Evolutionary conservation across 768 basidiomycete species (phyloP).

Genomic region (Boletus reticuloceps): DNA sequence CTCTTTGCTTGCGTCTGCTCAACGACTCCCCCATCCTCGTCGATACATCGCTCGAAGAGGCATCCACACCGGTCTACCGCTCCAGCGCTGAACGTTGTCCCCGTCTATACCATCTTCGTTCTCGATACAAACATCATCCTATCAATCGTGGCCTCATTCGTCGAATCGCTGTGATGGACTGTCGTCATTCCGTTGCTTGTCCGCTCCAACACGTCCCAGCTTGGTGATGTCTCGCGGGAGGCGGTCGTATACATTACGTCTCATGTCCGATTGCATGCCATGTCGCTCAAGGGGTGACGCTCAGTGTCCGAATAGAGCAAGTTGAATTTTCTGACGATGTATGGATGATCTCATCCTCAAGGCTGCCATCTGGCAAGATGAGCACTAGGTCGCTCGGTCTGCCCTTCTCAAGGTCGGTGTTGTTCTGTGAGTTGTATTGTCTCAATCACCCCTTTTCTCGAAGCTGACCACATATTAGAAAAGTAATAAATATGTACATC

Average conservation of each 20-base stretch:
- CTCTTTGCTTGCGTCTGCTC: slow-evolving; percentile 54
- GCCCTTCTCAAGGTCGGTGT: slow-evolving; percentile 49
- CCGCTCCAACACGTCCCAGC: slow-evolving; percentile 59
- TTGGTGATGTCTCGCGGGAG: slow-evolving; percentile 70
- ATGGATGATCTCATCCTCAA: slow-evolving; percentile 97
- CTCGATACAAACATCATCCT: slow-evolving; percentile 95
- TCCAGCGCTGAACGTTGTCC: slow-evolving; percentile 54
- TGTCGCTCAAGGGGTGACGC: slow-evolving; percentile 76
- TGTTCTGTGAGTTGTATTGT: too few species aligned
- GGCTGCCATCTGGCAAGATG: slow-evolving; percentile 89
- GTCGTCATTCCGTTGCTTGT: slow-evolving; percentile 91
- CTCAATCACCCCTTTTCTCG: too few species aligned
- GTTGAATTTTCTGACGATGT: slow-evolving; percentile 69
- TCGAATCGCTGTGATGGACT: slow-evolving; percentile 84
- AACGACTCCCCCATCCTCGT: slow-evolving; percentile 25
- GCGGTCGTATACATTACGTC: slow-evolving; percentile 76
- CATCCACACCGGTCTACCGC: slow-evolving; percentile 27
- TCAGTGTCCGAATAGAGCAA: slow-evolving; percentile 83
- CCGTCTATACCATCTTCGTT: slow-evolving; percentile 88
- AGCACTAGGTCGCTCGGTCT: slow-evolving; percentile 89
- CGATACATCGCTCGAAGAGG: slow-evolving; percentile 29
- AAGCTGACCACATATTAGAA: too few species aligned
- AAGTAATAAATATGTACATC: too few species aligned
- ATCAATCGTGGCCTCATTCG: slow-evolving; percentile 66
- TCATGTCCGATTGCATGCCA: slow-evolving; percentile 69